A percentile compares a stretch with the other conserved stretches of the same genome.
These are phyloP conservation scores for Mycoemilia scoparia DNA, from an alignment of 192 early-diverging fungal genomes.

Conservation along the genomic window DNA sequence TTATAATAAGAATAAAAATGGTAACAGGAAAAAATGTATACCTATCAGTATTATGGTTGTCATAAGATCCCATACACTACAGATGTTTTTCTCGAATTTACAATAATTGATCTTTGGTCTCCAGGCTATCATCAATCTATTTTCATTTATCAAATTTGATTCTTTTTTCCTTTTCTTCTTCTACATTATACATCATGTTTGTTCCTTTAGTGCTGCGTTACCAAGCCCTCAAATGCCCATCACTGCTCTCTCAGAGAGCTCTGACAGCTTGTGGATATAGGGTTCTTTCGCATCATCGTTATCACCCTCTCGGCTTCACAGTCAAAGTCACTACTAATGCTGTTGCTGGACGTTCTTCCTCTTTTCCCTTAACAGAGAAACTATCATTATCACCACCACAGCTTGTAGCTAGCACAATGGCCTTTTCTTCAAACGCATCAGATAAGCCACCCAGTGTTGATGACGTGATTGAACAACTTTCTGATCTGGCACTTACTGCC, in stretches of 20 bases:
- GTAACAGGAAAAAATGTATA: neutral
- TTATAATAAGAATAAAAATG: no score
- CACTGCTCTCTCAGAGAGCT: no score
- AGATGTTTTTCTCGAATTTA: neutral
- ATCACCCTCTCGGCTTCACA: neutral
- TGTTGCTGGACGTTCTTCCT: conserved; percentile 5
- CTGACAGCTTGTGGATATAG: no score
- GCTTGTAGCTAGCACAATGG: neutral
- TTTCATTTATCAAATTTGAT: neutral
- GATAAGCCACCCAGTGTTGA: conserved; percentile 5
- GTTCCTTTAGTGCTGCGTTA: neutral
- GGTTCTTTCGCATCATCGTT: neutral
- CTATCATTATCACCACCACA: neutral
- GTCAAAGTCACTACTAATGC: conserved; percentile 7
- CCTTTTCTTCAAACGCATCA: neutral
- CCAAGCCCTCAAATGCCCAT: no score
- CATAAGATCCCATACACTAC: neutral
- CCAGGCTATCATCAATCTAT: neutral
- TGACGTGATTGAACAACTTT: conserved; percentile 23
- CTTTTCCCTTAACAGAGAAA: neutral
- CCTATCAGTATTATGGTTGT: neutral
- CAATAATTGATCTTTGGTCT: neutral
- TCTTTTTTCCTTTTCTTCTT: conserved; percentile 3
- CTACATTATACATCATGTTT: neutral
- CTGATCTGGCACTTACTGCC: conserved; percentile 21